These are phyloP conservation scores for Cadophora sp. DNA, from an alignment of 2,329 filamentous ascomycete species.

Conservation along the genomic window DNA sequence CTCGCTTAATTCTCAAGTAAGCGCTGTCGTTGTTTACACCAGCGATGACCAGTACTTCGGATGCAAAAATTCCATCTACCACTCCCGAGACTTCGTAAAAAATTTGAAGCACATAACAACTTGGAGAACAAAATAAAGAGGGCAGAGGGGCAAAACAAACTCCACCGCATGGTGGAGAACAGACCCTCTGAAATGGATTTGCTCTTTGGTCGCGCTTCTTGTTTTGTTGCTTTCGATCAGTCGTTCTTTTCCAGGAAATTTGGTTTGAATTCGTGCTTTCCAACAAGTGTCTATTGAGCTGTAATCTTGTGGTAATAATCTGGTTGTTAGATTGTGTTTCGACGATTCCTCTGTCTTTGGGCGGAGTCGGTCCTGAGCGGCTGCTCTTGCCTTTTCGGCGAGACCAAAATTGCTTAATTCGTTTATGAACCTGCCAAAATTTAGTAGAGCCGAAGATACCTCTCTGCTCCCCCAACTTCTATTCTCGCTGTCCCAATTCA, in stretches of 20 bases:
- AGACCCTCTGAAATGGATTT: conserved; percentile 3
- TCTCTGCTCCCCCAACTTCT: background rate
- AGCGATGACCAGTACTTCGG: background rate
- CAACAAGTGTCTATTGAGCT: conserved; percentile 1
- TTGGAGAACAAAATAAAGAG: background rate
- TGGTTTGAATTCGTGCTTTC: background rate
- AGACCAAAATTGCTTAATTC: background rate
- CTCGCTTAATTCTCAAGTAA: too few species aligned
- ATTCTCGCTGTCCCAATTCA: background rate
- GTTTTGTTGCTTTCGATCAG: background rate
- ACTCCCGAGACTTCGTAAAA: too few species aligned
- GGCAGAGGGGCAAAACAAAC: conserved; percentile 1
- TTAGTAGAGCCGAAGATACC: background rate
- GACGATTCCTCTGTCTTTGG: background rate
- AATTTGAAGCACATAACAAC: too few species aligned
- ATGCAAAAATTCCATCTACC: too few species aligned
- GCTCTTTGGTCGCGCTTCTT: background rate
- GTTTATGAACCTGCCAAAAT: conserved; percentile 6
- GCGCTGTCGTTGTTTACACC: too few species aligned
- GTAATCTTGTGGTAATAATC: background rate
- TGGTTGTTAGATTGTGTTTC: background rate
- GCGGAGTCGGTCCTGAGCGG: background rate
- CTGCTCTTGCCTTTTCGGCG: conserved; percentile 5
- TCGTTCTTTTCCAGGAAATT: background rate
- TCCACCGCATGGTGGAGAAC: conserved; percentile 10